A percentile compares a stretch with the other conserved stretches of the same genome.
Evolutionary conservation across 495 filamentous ascomycete genomes (phyloP).

Genomic region (Apodospora peruviana): DNA sequence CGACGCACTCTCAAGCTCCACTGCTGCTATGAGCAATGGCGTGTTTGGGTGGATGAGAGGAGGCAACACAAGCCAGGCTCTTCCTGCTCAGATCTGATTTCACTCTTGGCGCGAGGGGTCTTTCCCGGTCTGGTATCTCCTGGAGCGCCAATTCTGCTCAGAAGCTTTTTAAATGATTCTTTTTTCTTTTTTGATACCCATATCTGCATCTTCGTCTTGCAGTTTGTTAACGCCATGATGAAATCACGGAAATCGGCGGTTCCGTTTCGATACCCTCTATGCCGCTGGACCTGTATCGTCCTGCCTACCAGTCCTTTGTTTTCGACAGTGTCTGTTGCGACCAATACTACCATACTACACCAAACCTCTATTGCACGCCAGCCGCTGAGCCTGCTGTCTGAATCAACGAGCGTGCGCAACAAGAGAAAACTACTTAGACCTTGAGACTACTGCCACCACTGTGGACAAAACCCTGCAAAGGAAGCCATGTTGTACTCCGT

Average conservation of each 20-base stretch:
- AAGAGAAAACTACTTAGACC: not conserved
- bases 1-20: constrained; percentile 27
- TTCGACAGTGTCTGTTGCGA: not conserved
- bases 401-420: too few species aligned
- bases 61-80: constrained; percentile 13
- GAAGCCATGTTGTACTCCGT: not conserved
- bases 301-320: not conserved
- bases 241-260: not conserved
- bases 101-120: not conserved
- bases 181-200: constrained; percentile 15
- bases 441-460: too few species aligned
- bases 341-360: not conserved
- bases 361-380: not conserved
- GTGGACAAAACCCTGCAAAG: not conserved
- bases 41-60: constrained; percentile 31
- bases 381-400: not conserved
- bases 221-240: constrained; percentile 11
- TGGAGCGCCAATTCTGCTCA: not conserved
- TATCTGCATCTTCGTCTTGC: constrained; percentile 8
- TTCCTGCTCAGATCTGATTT: constrained; percentile 15
- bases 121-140: not conserved
- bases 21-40: constrained; percentile 8
- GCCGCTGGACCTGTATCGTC: not conserved
- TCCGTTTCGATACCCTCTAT: not conserved
- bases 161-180: not conserved